Evolutionary conservation across 495 filamentous ascomycete genomes (phyloP), one percentile per base, ranked within the genome.

Genomic region (Trichodelitschia bisporula): DNA sequence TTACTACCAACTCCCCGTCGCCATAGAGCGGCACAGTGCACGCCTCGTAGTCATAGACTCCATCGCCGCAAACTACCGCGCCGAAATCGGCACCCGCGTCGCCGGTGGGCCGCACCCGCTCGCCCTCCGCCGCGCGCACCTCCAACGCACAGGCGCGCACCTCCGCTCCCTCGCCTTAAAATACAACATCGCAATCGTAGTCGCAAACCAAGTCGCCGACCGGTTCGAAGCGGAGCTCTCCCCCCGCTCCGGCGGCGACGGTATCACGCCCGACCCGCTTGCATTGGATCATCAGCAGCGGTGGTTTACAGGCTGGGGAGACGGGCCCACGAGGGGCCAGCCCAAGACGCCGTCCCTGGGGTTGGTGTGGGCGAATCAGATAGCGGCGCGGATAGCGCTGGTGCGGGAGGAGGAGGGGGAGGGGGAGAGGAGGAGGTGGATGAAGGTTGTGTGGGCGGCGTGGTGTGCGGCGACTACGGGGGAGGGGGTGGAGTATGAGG

Each of bases 121-220:
- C 59, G 66, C 60, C 28, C 49, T 48, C 19, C 67, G 74, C 39
- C 61, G 64, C 28, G 55, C 57, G 18, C 72, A 89, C 35, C 62
- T 97, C 19, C 56, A 77, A 5, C 63, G 64, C 26, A 55, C 91
- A 3, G 86, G 84, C n/a, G 59, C 69, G 26, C 52, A 72, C 28
- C 53, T 97, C 13, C 69, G 78, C 20, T 63, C 69, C 14, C 51
- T 92, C 2, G 84, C 86, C 1, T 58, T 60, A 19, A 59, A 57
- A 27, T 53, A 86, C 45, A 54, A 70, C 32, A 54, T 92, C 15
- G 82, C 86, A 8, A 61, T 97, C 18, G 83, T 95, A 2, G 71
- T 93, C 1, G 72, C 83, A 6, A 97, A 97, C 43, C 86, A 97
- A 47, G 89, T 97, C n/a, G 71, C 73, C 3, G 86, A 97, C 53